Percentiles rank a stretch among this genome's conserved stretches.
phyloP scores from a whole-genome alignment of 345 rosid genomes.

The Draba incana region DNA sequence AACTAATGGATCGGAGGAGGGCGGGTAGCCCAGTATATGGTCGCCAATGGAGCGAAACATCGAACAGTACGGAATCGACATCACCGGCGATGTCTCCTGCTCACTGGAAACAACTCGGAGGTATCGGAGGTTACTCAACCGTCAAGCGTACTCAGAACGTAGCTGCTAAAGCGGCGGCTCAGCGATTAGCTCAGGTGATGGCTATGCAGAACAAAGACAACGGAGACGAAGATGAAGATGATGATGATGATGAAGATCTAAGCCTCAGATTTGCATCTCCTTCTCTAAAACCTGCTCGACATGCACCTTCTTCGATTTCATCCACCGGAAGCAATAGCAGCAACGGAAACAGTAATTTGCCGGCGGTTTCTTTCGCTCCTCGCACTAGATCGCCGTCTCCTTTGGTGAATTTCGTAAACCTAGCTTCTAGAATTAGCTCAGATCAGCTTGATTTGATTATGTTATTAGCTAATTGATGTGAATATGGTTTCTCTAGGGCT shows the following conservation, averaged over 20 bases:
- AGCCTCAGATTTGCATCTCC: slow-evolving; percentile 63
- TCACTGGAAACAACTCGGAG: slow-evolving; percentile 64
- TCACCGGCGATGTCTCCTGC: slow-evolving; percentile 92
- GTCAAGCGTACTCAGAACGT: slow-evolving; percentile 92
- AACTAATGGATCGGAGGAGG: slow-evolving; percentile 84
- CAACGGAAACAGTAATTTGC: slow-evolving; percentile 44
- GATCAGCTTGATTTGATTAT: slow-evolving; percentile 30
- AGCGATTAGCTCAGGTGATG: slow-evolving; percentile 92
- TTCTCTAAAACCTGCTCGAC: slow-evolving; percentile 36
- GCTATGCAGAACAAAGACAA: slow-evolving; percentile 88
- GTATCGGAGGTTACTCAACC: slow-evolving; percentile 61
- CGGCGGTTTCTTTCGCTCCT: slow-evolving; percentile 54
- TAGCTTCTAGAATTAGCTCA: slow-evolving; percentile 16
- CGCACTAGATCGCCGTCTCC: slow-evolving; percentile 92
- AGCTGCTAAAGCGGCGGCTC: slow-evolving; percentile 98
- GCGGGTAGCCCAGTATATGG: slow-evolving; percentile 76
- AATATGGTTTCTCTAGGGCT: slow-evolving; percentile 28
- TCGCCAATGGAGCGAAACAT: slow-evolving; percentile 90
- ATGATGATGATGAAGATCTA: slow-evolving; percentile 76
- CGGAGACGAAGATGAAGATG: slow-evolving; percentile 63
- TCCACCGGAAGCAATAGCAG: slow-evolving; percentile 44
- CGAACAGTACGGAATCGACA: slow-evolving; percentile 82
- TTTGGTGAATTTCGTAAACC: slow-evolving; percentile 59
- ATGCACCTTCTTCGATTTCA: slow-evolving; percentile 38
- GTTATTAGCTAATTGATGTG: neutral